A percentile compares a stretch with the other conserved stretches of the same genome.
phyloP scores from a whole-genome alignment of 1,284 basidiomycete species.

The Gomphus bonarii region DNA sequence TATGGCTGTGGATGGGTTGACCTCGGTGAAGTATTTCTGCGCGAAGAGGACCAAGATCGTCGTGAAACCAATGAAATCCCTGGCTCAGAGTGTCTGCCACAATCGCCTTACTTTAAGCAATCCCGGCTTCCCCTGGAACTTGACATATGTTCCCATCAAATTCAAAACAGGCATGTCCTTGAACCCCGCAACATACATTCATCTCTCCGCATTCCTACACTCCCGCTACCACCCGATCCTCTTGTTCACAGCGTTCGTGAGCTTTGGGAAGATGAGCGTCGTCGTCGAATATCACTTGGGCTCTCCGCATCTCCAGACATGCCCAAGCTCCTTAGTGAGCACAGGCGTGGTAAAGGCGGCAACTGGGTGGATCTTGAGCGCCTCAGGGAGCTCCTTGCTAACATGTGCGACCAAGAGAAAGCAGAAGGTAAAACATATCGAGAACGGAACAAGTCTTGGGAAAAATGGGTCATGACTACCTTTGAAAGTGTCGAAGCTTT shows the following conservation, averaged over 20 bases:
- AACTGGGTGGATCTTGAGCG: constrained; percentile 62
- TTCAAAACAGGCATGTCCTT: constrained; percentile 73
- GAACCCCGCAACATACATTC: constrained; percentile 66
- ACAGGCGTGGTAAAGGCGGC: constrained; percentile 41
- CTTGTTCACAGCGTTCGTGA: constrained; percentile 84
- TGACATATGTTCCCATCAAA: constrained; percentile 73
- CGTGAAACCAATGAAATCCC: constrained; percentile 7
- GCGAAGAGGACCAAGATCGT: constrained; percentile 31
- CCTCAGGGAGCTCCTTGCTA: constrained; percentile 57
- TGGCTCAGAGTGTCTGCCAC: constrained; percentile 23
- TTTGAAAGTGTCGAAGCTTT: constrained; percentile 79
- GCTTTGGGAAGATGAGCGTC: constrained; percentile 90
- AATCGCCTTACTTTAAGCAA: constrained; percentile 52
- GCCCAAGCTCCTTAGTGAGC: constrained; percentile 53
- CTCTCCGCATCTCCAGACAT: constrained; percentile 57
- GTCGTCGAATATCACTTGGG: constrained; percentile 55
- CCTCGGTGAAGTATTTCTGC: constrained; percentile 43
- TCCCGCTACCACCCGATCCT: constrained; percentile 51
- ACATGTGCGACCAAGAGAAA: constrained; percentile 40
- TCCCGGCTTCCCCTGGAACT: constrained; percentile 75
- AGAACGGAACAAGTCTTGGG: constrained; percentile 30
- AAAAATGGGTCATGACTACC: constrained; percentile 72
- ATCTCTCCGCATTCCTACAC: constrained; percentile 49
- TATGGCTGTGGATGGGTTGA: constrained; percentile 93
- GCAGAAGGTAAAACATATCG: constrained; percentile 22